Evolutionary conservation across 257 asterid genomes (phyloP), one percentile per base, ranked within the genome.

Genomic region (Marsdenia floribunda): DNA sequence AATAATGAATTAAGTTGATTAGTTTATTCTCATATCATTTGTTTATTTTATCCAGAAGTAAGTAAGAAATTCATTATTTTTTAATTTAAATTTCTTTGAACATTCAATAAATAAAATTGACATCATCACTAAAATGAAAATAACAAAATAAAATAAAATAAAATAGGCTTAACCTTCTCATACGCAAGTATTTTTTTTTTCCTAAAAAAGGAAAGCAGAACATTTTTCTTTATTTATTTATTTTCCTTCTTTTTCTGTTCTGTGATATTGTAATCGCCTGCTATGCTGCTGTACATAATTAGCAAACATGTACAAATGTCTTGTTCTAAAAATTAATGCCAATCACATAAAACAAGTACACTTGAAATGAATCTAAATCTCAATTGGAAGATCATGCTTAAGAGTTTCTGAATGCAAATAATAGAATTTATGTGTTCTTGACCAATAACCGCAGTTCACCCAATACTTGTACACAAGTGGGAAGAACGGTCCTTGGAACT

Each of bases 401-500:
- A 44, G 0, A 19, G 8, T 5, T 37, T 42, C 40, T 3, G 0
- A 7, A 57, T 22, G 37, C 3, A 22, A 59, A 22, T 21, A 10
- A 59, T 57, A 22, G 4, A 22, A 59, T 26, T 6, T 22, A 14
- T 16, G 11, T 66, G 6, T 21, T 10, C 29, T 66, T 24, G 37
- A 38, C 50, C 13, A 21, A 37, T 3, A 64, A 13, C 71, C 12
- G 44, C 66, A 44, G 37, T 14, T 80, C 66, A 71, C 22, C 73
- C 26, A 49, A 54, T 54, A 38, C 77, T 65, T 46, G 74, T 82
- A 53, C 65, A 85, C 42, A 86, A 80, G 82, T 52, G 86, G 22
- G 91, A 87, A n/a, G 90, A 83, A 38, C 73, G 58, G 47, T 73
- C 83, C 80, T 79, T 82, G 29, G 88, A 83, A 57, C 63, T 47